Percentiles rank a stretch among this genome's conserved stretches.
Evolutionary conservation across 495 filamentous ascomycete species (phyloP).

Genomic region (Neurospora sp.): DNA sequence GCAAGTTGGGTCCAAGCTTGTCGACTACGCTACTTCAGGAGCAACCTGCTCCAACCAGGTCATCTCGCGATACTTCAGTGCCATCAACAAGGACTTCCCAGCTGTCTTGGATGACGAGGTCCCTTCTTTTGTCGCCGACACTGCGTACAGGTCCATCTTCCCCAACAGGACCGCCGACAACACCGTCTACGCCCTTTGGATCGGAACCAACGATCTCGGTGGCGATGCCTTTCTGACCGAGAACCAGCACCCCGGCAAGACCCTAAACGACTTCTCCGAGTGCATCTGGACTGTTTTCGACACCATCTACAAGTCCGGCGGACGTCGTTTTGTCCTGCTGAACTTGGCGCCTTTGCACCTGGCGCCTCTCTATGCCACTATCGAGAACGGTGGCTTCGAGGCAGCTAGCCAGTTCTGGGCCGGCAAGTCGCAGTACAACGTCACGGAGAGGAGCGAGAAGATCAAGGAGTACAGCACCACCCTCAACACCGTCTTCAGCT

Average conservation of each 20-base stretch:
- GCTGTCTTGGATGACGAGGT: constrained; percentile 57
- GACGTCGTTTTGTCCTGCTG: constrained; percentile 57
- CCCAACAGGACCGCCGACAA: constrained; percentile 40
- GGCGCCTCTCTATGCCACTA: constrained; percentile 48
- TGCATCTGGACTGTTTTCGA: constrained; percentile 55
- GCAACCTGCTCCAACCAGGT: constrained; percentile 62
- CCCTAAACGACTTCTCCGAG: constrained; percentile 50
- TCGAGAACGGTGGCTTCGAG: constrained; percentile 36
- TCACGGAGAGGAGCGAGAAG: constrained; percentile 38
- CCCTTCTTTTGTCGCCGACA: constrained; percentile 57
- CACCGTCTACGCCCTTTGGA: constrained; percentile 66
- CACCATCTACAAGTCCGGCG: constrained; percentile 51
- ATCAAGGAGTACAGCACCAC: constrained; percentile 52
- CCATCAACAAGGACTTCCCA: constrained; percentile 46
- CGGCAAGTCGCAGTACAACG: constrained; percentile 41
- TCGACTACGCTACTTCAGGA: constrained; percentile 74
- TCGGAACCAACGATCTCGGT: constrained; percentile 71
- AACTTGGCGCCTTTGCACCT: constrained; percentile 55
- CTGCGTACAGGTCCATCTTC: constrained; percentile 39
- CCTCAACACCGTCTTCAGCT: constrained; percentile 52
- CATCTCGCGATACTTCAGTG: constrained; percentile 39
- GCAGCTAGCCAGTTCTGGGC: constrained; percentile 46
- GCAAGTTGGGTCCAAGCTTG: constrained; percentile 47
- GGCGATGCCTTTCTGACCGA: constrained; percentile 52
- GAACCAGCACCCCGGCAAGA: constrained; percentile 45